phyloP scores from a whole-genome alignment of 768 basidiomycete species.

The Trametes gibbosa region DNA sequence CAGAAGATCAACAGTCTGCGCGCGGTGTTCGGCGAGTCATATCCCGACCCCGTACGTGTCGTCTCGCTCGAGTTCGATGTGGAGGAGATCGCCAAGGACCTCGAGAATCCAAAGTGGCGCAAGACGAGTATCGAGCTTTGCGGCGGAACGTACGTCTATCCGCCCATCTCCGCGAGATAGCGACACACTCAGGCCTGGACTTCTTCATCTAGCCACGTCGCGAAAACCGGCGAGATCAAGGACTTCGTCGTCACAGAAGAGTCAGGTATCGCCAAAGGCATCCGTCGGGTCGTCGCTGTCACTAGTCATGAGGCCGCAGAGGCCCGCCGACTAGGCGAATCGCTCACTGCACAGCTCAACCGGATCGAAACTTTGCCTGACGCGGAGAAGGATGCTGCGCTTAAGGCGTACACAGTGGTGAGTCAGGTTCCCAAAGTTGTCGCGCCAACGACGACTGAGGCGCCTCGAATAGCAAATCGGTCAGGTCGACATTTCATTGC shows the following conservation, averaged over 20 bases:
- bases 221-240: slow-evolving; percentile 96
- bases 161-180: not conserved
- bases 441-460: not conserved
- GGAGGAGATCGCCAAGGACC: slow-evolving; percentile 81
- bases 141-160: slow-evolving; percentile 82
- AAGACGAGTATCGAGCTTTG: slow-evolving; percentile 94
- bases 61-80: slow-evolving; percentile 88
- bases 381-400: slow-evolving; percentile 81
- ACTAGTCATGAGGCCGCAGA: slow-evolving; percentile 92
- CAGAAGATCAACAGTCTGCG: slow-evolving; percentile 89
- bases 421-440: slow-evolving; percentile 25
- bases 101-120: slow-evolving; percentile 89
- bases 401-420: slow-evolving; percentile 80
- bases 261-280: slow-evolving; percentile 97
- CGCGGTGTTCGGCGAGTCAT: slow-evolving; percentile 96
- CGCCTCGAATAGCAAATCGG: slow-evolving; percentile 69
- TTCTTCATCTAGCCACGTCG: slow-evolving; percentile 66
- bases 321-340: slow-evolving; percentile 65
- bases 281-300: slow-evolving; percentile 89
- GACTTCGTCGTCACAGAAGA: slow-evolving; percentile 94
- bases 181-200: not conserved
- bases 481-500: slow-evolving; percentile 84
- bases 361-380: slow-evolving; percentile 57
- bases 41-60: slow-evolving; percentile 96
- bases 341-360: slow-evolving; percentile 60